phyloP scores from a whole-genome alignment of 2,329 filamentous ascomycete genomes.

The Penicillium sp. region DNA sequence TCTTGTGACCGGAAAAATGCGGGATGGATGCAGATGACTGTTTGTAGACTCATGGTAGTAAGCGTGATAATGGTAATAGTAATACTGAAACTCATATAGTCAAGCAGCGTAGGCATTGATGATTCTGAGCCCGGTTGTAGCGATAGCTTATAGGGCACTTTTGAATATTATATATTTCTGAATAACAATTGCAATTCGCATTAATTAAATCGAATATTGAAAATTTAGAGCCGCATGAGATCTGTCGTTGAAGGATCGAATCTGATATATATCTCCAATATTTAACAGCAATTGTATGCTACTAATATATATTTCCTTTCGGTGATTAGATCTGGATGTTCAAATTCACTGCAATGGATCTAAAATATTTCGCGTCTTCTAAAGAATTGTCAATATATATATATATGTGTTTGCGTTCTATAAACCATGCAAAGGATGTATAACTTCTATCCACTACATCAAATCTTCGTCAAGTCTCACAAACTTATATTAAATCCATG shows the following conservation, averaged over 20 bases:
- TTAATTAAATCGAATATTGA: not conserved
- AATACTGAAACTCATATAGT: not conserved
- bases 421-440: no score
- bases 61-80: not conserved
- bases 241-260: not conserved
- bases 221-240: not conserved
- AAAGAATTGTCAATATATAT: not conserved
- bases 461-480: no score
- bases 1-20: slow-evolving; percentile 15
- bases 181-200: no score
- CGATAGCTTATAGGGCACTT: no score
- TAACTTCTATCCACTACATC: not conserved
- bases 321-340: no score
- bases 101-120: not conserved
- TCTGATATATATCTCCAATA: not conserved
- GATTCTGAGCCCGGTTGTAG: not conserved
- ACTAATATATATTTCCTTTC: not conserved
- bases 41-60: not conserved
- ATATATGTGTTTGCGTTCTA: not conserved
- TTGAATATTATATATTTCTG: not conserved
- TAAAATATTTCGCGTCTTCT: not conserved
- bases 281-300: not conserved
- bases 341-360: no score
- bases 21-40: not conserved
- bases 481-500: not conserved